phyloP scores from a whole-genome alignment of 179 eudicot genomes.

The Patellifolia procumbens region DNA sequence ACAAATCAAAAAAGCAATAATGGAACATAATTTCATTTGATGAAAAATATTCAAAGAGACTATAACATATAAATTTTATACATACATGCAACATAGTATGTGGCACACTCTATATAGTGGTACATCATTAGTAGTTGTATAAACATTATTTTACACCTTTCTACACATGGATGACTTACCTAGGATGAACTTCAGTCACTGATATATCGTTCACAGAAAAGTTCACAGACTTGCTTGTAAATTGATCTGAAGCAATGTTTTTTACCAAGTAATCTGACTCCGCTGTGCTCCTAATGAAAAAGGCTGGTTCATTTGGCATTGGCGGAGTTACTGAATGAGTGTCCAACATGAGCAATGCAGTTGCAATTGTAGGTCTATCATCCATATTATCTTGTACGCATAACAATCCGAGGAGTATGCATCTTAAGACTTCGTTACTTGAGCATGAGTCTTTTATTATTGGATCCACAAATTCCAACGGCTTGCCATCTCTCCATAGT shows the following conservation, averaged over 20 bases:
- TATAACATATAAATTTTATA: too few species aligned
- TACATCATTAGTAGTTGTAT: too few species aligned
- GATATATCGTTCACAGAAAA: conserved; percentile 36
- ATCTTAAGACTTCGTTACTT: conserved; percentile 19
- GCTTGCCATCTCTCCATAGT: conserved; percentile 23
- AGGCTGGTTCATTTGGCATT: conserved; percentile 37
- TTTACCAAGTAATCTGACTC: background rate
- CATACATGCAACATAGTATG: too few species aligned
- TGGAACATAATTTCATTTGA: too few species aligned
- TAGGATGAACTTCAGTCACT: conserved; percentile 25
- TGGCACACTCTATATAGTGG: too few species aligned
- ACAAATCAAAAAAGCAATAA: too few species aligned
- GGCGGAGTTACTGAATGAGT: conserved; percentile 33
- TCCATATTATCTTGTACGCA: conserved; percentile 31
- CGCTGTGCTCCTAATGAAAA: background rate
- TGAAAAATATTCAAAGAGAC: too few species aligned
- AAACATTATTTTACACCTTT: too few species aligned
- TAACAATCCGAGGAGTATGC: conserved; percentile 33
- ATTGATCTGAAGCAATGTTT: conserved; percentile 14
- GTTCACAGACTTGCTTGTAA: conserved; percentile 17
- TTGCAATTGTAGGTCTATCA: conserved; percentile 35
- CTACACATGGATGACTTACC: background rate
- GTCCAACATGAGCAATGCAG: conserved; percentile 26
- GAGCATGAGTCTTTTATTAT: conserved; percentile 26
- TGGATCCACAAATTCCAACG: conserved; percentile 30